These are phyloP conservation scores for Rhodomyrtus psidioides DNA, from an alignment of 441 rosid genomes.

Conservation along the genomic window DNA sequence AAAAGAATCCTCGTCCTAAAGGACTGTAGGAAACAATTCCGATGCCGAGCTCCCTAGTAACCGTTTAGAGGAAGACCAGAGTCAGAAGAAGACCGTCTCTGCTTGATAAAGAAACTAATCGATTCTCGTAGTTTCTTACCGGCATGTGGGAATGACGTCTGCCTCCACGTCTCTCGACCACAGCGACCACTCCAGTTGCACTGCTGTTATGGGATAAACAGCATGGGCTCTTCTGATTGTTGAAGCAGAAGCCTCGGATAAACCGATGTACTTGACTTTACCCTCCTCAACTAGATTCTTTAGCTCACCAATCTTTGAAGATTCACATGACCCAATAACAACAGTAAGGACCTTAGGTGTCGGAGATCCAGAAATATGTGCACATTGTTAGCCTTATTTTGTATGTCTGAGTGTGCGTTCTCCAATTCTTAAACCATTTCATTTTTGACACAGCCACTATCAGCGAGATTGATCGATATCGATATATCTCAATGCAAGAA, in stretches of 20 bases:
- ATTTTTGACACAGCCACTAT: background rate
- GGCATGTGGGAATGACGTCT: constrained; percentile 11
- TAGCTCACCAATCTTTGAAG: constrained; percentile 2
- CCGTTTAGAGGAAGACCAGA: background rate
- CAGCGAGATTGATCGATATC: background rate
- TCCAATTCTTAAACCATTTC: background rate
- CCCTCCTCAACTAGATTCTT: constrained; percentile 17
- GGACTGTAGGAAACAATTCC: background rate
- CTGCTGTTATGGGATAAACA: constrained; percentile 11
- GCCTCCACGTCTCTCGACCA: constrained; percentile 11
- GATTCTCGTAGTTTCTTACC: background rate
- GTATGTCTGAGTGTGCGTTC: background rate
- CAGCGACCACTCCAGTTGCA: constrained; percentile 10
- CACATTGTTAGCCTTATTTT: background rate
- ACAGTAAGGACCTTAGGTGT: background rate
- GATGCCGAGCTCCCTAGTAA: background rate
- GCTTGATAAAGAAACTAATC: background rate
- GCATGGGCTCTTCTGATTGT: constrained; percentile 13
- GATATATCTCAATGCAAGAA: background rate
- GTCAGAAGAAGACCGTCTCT: background rate
- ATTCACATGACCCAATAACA: background rate
- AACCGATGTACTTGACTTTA: constrained; percentile 4
- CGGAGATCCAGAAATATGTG: background rate
- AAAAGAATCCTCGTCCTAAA: background rate
- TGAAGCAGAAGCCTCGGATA: background rate